phyloP scores from a whole-genome alignment of 2,329 filamentous ascomycete species.

The Acrocalymma vagum region DNA sequence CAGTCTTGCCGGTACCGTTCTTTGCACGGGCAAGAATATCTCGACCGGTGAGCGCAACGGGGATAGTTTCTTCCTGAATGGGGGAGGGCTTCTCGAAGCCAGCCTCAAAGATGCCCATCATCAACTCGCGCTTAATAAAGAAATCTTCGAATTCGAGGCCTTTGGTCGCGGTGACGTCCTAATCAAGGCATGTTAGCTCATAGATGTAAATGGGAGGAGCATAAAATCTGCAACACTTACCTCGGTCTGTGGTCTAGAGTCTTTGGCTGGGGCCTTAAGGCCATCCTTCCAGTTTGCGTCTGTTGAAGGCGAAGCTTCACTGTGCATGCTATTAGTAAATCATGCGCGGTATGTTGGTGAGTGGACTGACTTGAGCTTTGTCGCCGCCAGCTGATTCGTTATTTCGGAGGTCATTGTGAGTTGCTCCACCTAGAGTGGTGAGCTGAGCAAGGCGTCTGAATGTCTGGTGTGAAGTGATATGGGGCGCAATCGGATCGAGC shows the following conservation, averaged over 20 bases:
- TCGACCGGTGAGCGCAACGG: slow-evolving; percentile 91
- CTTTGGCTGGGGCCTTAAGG: slow-evolving; percentile 76
- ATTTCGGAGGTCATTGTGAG: slow-evolving; percentile 58
- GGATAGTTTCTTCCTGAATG: slow-evolving; percentile 99
- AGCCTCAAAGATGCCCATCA: slow-evolving; percentile 99
- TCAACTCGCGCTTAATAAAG: slow-evolving; percentile 88
- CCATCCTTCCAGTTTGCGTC: slow-evolving; percentile 77
- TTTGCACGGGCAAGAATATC: slow-evolving; percentile 97
- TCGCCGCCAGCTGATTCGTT: slow-evolving; percentile 65
- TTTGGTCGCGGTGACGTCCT: slow-evolving; percentile 99
- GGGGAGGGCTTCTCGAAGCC: slow-evolving; percentile 98
- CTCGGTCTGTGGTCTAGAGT: slow-evolving; percentile 83
- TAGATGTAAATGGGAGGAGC: background rate
- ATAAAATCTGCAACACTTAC: slow-evolving; percentile 51
- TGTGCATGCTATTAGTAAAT: slow-evolving; percentile 35
- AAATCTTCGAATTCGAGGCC: slow-evolving; percentile 98
- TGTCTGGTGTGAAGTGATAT: slow-evolving; percentile 12
- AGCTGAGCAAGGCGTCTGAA: slow-evolving; percentile 21
- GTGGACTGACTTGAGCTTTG: slow-evolving; percentile 56
- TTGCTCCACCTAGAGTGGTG: slow-evolving; percentile 33
- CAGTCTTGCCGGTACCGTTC: slow-evolving; percentile 98
- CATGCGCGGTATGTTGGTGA: slow-evolving; percentile 4
- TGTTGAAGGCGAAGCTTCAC: slow-evolving; percentile 56
- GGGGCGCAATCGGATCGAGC: slow-evolving; percentile 18
- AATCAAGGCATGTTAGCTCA: slow-evolving; percentile 21